Percentiles rank a stretch among this genome's conserved stretches.
phyloP scores from a whole-genome alignment of 2,329 filamentous ascomycete genomes.

The Calonectria leucothoes region DNA sequence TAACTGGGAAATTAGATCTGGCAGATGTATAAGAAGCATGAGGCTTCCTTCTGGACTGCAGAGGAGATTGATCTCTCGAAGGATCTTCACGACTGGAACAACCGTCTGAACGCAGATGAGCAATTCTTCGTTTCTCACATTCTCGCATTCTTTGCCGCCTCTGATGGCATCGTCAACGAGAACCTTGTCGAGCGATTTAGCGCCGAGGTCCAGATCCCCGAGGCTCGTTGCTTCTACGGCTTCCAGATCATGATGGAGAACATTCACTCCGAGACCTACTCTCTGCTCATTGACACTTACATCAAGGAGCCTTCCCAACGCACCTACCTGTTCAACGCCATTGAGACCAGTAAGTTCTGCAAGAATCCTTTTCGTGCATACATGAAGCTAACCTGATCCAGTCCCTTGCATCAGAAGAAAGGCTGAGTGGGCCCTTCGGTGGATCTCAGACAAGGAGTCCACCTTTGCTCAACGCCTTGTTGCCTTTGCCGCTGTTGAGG shows the following conservation, averaged over 20 bases:
- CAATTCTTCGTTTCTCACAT: constrained; percentile 99
- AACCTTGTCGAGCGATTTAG: constrained; percentile 99
- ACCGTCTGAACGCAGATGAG: constrained; percentile 95
- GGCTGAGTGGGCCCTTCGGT: constrained; percentile 95
- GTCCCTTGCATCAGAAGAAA: constrained; percentile 98
- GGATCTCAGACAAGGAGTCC: constrained; percentile 94
- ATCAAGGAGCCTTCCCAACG: constrained; percentile 98
- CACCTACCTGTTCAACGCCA: constrained; percentile 95
- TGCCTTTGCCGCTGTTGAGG: constrained; percentile 97
- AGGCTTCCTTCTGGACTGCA: constrained; percentile 99
- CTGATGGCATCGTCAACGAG: constrained; percentile 99
- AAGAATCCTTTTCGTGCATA: constrained; percentile 7
- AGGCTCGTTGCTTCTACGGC: constrained; percentile 99
- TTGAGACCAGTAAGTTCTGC: constrained; percentile 85
- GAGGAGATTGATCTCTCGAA: constrained; percentile 99
- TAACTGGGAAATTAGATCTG: constrained; percentile 78
- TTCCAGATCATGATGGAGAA: constrained; percentile 99
- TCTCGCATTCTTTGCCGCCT: constrained; percentile 98
- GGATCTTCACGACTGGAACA: constrained; percentile 99
- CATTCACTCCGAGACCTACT: constrained; percentile 99
- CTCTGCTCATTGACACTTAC: constrained; percentile 98
- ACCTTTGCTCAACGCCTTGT: constrained; percentile 96
- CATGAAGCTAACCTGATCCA: constrained; percentile 47
- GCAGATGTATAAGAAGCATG: constrained; percentile 99
- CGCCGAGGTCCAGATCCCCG: constrained; percentile 94